Conservation (phyloP, 768 basidiomycete genomes). For the Amanita molliuscula region DNA sequence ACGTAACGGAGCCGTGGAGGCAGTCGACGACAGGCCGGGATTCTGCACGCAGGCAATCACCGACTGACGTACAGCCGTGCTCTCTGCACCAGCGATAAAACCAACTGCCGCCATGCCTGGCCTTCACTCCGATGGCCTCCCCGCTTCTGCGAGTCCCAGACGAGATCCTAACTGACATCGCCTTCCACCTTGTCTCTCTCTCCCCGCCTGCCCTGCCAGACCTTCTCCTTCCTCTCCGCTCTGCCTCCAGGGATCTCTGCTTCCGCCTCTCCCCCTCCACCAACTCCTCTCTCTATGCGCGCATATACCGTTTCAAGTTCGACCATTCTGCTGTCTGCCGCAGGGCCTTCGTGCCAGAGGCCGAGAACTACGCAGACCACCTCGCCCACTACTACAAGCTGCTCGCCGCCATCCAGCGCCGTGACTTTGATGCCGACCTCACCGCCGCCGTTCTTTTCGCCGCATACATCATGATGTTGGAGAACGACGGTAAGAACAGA, state of each 20-base stretch:
- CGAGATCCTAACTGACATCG: conserved; percentile 43
- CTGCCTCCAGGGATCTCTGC: conserved; percentile 11
- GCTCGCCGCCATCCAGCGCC: conserved; percentile 27
- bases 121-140: background rate
- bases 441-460: conserved; percentile 30
- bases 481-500: conserved; percentile 60
- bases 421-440: conserved; percentile 16
- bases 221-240: conserved; percentile 37
- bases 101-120: conserved; percentile 1
- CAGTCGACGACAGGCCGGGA: background rate
- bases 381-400: conserved; percentile 24
- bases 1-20: conserved; percentile 4
- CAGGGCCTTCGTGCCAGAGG: conserved; percentile 31
- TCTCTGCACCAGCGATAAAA: background rate
- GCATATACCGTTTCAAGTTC: conserved; percentile 47
- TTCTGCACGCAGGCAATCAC: conserved; percentile 5
- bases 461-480: conserved; percentile 46
- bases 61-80: conserved; percentile 4
- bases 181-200: conserved; percentile 31
- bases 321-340: conserved; percentile 41
- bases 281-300: conserved; percentile 34
- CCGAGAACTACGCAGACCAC: conserved; percentile 23
- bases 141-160: conserved; percentile 23
- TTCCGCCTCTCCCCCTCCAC: conserved; percentile 26
- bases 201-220: conserved; percentile 36